Conservation (phyloP, 306 rosid species). For the Senna tora region DNA sequence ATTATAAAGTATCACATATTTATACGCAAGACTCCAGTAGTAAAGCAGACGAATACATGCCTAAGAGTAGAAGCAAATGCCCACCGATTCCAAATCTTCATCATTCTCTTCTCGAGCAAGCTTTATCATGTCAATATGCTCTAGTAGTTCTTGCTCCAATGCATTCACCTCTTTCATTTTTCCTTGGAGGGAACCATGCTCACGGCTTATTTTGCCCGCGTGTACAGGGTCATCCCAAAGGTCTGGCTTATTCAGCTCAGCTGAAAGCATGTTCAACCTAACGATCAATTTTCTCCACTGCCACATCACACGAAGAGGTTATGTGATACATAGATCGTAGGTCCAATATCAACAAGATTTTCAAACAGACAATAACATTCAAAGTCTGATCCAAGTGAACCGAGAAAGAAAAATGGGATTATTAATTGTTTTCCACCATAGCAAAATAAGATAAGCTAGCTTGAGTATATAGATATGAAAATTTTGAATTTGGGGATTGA, state of each 20-base stretch:
- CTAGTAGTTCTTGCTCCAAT: conserved; percentile 79
- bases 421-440: neutral
- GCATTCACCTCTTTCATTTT: conserved; percentile 83
- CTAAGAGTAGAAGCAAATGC: conserved; percentile 71
- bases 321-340: neutral
- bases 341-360: neutral
- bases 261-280: conserved; percentile 67
- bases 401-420: neutral
- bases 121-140: conserved; percentile 89
- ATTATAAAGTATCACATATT: conserved; percentile 8
- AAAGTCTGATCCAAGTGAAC: neutral
- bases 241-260: conserved; percentile 66
- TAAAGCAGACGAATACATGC: conserved; percentile 67
- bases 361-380: neutral
- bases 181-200: conserved; percentile 82
- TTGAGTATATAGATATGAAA: neutral
- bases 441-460: neutral
- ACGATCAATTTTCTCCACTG: conserved; percentile 89
- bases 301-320: conserved; percentile 31
- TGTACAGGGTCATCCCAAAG: conserved; percentile 83
- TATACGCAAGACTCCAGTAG: conserved; percentile 17
- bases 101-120: conserved; percentile 87
- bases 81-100: conserved; percentile 90
- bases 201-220: conserved; percentile 82
- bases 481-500: neutral